Conservation (phyloP, 2,329 filamentous ascomycete genomes). For the Colletotrichum sojae region DNA sequence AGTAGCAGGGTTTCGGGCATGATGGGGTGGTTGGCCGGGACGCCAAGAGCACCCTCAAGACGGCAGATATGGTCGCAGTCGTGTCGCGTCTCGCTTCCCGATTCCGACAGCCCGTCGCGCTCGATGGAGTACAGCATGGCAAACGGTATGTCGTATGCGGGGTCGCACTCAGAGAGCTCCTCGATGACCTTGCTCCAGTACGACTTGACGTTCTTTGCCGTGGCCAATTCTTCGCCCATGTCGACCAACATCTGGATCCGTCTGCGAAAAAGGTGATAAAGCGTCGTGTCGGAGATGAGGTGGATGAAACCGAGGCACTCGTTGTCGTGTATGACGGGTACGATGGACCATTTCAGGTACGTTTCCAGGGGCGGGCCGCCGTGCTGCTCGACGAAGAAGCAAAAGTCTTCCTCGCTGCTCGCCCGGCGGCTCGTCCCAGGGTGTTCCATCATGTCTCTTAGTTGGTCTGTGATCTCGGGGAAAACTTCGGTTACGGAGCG, state of each 20-base stretch:
- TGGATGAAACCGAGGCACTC: slow-evolving; percentile 63
- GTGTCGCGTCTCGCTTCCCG: slow-evolving; percentile 45
- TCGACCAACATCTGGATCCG: slow-evolving; percentile 64
- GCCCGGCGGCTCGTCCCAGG: slow-evolving; percentile 49
- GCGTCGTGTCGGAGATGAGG: slow-evolving; percentile 62
- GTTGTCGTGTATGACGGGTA: slow-evolving; percentile 60
- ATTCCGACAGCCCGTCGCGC: slow-evolving; percentile 51
- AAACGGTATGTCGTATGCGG: slow-evolving; percentile 64
- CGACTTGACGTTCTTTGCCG: slow-evolving; percentile 59
- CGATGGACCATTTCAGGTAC: slow-evolving; percentile 63
- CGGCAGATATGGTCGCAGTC: slow-evolving; percentile 54
- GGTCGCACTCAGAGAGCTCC: slow-evolving; percentile 58
- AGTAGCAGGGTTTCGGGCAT: slow-evolving; percentile 56
- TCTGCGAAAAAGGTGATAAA: slow-evolving; percentile 62
- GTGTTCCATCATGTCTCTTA: slow-evolving; percentile 56
- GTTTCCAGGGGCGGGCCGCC: slow-evolving; percentile 61
- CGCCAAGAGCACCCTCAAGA: slow-evolving; percentile 62
- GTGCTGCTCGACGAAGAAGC: slow-evolving; percentile 60
- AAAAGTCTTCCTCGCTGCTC: slow-evolving; percentile 59
- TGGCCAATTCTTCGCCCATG: slow-evolving; percentile 61
- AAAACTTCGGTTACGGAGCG: slow-evolving; percentile 64
- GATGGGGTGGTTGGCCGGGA: slow-evolving; percentile 59
- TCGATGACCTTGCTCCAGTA: slow-evolving; percentile 64
- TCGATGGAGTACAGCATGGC: slow-evolving; percentile 67
- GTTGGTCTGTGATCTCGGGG: slow-evolving; percentile 68